A percentile compares a stretch with the other conserved stretches of the same genome.
These are phyloP conservation scores for Aspergillus piperis DNA, from an alignment of 2,329 filamentous ascomycete species.

Conservation along the genomic window DNA sequence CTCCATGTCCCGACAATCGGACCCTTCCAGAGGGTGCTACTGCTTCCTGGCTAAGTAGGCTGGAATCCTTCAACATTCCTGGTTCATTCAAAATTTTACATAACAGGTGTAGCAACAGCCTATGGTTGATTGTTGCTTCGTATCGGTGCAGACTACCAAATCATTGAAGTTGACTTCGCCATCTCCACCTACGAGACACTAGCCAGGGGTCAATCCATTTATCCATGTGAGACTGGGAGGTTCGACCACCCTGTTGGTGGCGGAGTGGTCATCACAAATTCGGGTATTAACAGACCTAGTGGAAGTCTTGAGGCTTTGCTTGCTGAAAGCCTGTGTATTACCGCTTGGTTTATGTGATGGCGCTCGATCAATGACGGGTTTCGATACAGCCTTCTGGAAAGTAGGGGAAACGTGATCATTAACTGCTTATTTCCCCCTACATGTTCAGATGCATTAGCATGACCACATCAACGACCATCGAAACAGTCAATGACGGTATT, in stretches of 20 bases:
- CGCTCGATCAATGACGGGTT: slow-evolving; percentile 1
- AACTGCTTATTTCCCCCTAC: neutral
- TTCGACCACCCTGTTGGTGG: neutral
- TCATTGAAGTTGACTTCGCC: neutral
- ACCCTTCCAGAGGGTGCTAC: neutral
- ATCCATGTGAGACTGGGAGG: neutral
- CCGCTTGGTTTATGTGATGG: neutral
- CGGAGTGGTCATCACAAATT: neutral
- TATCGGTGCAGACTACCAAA: neutral
- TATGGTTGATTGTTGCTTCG: neutral
- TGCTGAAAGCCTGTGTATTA: too few relatives aligned
- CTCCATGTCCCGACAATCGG: neutral
- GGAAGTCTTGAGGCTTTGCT: neutral
- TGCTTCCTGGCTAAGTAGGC: too few relatives aligned
- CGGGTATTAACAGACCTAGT: neutral
- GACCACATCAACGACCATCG: neutral
- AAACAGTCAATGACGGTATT: neutral
- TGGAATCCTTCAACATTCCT: neutral
- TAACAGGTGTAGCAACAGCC: neutral
- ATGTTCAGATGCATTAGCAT: neutral
- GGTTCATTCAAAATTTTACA: neutral
- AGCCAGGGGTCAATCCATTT: neutral
- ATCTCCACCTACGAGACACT: neutral
- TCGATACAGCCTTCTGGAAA: slow-evolving; percentile 12
- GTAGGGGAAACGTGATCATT: neutral